These are phyloP conservation scores for Anisodus acutangulus DNA, from an alignment of 257 asterid species.

Conservation along the genomic window DNA sequence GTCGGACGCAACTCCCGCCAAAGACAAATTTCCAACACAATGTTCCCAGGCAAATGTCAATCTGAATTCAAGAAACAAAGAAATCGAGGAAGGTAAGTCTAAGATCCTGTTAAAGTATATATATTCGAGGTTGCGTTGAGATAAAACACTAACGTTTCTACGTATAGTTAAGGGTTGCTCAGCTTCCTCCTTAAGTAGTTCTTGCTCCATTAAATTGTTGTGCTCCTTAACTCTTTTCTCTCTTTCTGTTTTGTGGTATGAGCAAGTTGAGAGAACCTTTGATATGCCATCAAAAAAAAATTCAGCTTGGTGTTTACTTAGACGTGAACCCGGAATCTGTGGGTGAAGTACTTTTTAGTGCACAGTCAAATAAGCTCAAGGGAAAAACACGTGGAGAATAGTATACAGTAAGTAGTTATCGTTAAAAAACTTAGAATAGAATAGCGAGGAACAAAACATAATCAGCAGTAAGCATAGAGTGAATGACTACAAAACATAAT, in stretches of 20 bases:
- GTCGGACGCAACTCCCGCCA: too few species aligned
- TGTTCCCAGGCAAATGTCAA: constrained; percentile 27
- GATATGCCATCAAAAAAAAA: constrained; percentile 25
- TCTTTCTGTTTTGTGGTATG: constrained; percentile 20
- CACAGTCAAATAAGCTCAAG: background rate
- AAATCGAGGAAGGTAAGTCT: background rate
- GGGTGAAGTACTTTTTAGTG: background rate
- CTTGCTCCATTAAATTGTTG: background rate
- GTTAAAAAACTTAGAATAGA: too few species aligned
- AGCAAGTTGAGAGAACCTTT: background rate
- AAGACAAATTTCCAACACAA: too few species aligned
- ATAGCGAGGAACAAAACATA: too few species aligned
- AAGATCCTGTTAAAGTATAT: background rate
- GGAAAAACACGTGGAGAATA: background rate
- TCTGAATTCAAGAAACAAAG: constrained; percentile 23
- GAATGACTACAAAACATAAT: too few species aligned
- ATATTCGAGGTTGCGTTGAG: background rate
- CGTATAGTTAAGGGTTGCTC: background rate
- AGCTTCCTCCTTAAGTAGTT: constrained; percentile 22
- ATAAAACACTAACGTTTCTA: constrained; percentile 6
- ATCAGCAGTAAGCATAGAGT: too few species aligned
- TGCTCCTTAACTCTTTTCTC: background rate
- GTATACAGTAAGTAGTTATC: background rate
- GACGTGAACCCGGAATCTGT: background rate
- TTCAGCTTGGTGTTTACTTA: background rate